A percentile compares a stretch with the other conserved stretches of the same genome.
These are phyloP conservation scores for Phytophthora agathidicida DNA, from an alignment of 352 stramenopile species.

Conservation along the genomic window DNA sequence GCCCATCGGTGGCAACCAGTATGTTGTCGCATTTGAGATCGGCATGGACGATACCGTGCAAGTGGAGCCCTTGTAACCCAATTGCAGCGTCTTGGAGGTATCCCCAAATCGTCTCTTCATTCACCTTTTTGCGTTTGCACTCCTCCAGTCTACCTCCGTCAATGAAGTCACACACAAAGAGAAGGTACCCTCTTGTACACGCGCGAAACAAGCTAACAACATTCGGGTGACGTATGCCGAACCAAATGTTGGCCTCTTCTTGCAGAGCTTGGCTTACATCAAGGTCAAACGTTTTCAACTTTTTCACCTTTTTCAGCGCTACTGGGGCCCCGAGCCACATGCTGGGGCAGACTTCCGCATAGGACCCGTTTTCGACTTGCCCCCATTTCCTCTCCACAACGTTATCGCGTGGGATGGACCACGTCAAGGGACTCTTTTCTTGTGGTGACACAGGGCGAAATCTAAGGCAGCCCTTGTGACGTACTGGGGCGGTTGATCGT, in stretches of 20 bases:
- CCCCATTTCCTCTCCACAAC: background rate
- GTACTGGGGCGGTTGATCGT: no score
- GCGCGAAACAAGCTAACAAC: conserved; percentile 37
- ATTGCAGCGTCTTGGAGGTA: conserved; percentile 29
- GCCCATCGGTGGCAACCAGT: background rate
- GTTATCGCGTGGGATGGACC: background rate
- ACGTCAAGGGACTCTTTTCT: background rate
- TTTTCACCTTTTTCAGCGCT: conserved; percentile 17
- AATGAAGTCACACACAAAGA: conserved; percentile 26
- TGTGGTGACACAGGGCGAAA: no score
- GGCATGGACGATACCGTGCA: conserved; percentile 17
- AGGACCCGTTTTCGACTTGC: background rate
- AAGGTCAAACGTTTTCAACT: background rate
- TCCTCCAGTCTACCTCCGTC: conserved; percentile 14
- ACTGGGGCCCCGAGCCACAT: conserved; percentile 13
- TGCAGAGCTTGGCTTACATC: conserved; percentile 9
- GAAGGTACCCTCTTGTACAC: conserved; percentile 11
- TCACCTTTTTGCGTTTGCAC: background rate
- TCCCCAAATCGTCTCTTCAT: conserved; percentile 7
- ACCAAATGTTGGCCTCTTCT: conserved; percentile 33
- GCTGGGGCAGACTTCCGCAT: conserved; percentile 1
- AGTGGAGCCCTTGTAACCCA: conserved; percentile 29
- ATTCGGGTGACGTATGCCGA: conserved; percentile 34
- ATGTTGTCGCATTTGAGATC: conserved; percentile 35
- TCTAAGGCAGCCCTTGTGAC: no score